Conservation (phyloP, 2,329 filamentous ascomycete species). For the Fusarium sp. region DNA sequence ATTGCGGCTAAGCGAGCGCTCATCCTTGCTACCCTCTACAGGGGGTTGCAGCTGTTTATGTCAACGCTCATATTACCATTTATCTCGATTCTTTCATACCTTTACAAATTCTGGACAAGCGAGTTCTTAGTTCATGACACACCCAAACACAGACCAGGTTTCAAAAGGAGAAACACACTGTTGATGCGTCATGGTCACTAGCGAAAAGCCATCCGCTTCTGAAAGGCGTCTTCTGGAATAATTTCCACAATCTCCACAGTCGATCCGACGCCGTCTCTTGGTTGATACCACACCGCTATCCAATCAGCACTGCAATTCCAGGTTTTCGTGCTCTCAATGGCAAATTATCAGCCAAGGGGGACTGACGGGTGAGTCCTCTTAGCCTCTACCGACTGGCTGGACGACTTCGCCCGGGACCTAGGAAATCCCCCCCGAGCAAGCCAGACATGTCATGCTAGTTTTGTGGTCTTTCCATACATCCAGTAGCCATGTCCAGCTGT, state of each 20-base stretch:
- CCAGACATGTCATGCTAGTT: not conserved
- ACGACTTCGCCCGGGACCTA: conserved; percentile 26
- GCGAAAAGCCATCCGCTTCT: conserved; percentile 15
- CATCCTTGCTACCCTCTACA: conserved; percentile 6
- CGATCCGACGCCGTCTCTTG: conserved; percentile 31
- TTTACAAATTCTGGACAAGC: not conserved
- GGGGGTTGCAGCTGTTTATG: not conserved
- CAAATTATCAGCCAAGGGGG: conserved; percentile 31
- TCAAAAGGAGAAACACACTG: conserved; percentile 23
- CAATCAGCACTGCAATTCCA: conserved; percentile 45
- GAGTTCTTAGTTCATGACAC: not conserved
- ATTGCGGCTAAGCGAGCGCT: conserved; percentile 12
- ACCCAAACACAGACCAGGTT: conserved; percentile 6
- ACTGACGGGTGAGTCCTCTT: conserved; percentile 5
- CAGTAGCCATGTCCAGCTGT: not conserved
- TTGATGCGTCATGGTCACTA: conserved; percentile 32
- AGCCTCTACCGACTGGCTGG: conserved; percentile 41
- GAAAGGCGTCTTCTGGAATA: conserved; percentile 41
- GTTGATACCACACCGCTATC: conserved; percentile 40
- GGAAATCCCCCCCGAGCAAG: conserved; percentile 18
- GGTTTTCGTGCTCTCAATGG: conserved; percentile 7
- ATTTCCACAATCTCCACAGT: conserved; percentile 44
- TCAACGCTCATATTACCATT: not conserved
- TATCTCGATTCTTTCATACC: conserved; percentile 28
- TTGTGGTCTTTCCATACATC: not conserved